Evolutionary conservation across 2,329 filamentous ascomycete genomes (phyloP), one percentile per base, ranked within the genome.

Genomic region (Xylariales sp.): DNA sequence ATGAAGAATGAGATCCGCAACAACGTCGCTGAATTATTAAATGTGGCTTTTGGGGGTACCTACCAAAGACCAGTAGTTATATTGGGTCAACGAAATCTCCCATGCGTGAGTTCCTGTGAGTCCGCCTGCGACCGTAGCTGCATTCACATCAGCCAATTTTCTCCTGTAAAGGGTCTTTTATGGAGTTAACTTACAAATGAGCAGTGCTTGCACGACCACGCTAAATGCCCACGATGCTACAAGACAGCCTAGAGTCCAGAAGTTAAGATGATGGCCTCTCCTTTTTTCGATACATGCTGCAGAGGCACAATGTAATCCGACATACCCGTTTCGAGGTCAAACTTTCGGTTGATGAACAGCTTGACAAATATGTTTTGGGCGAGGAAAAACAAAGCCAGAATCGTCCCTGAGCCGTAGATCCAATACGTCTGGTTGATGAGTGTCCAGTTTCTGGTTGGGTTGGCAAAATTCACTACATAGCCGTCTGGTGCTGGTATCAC

Each of bases 1-100:
- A 4, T 11, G 6, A 2, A 16, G 23, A 12, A 28, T 20, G 5
- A 3, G 28, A 33, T 18, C 18, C 19, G 15, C 21, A 17, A 23
- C 14, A 20, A 3, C 3, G 10, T 7, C 4, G 4, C 12, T 11
- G 10, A 13, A 17, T 17, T 6, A 16, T 14, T 5, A 21, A 18
- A 16, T 16, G 6, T 15, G 10, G 5, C 5, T 12, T 21, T 16
- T 21, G 13, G 17, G 5, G 3, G 6, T n/a, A 32, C 45, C 36
- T 25, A 50, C 49, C 5, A 48, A 13, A 2, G 37, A 27, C 25
- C 43, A 46, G 12, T 17, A 8, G 16, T 42, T 33, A 28, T 40
- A 51, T 14, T 30, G 24, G 2, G 37, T 21, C 6, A 46, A 12
- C 0, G 44, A 37, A 21, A 48, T 45, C 32, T 50, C 48, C 49